A percentile compares a stretch with the other conserved stretches of the same genome.
Evolutionary conservation across 2,329 filamentous ascomycete genomes (phyloP).

Genomic region (Nigrospora sphaerica): DNA sequence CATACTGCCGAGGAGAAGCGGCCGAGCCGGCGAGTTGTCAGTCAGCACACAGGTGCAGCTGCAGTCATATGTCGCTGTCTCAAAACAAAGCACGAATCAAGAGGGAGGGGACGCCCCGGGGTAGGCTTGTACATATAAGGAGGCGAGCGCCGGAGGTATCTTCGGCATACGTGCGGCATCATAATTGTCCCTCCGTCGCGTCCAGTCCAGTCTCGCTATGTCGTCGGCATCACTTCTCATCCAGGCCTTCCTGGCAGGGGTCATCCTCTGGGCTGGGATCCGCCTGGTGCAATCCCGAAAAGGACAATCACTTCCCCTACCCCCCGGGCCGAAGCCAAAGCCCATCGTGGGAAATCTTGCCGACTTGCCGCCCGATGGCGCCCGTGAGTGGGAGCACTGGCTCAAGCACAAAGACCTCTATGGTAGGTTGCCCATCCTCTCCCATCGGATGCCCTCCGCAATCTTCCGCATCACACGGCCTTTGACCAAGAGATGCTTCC

Average conservation of each 20-base stretch:
- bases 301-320: conserved; percentile 19
- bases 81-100: no score
- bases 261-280: background rate
- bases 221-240: background rate
- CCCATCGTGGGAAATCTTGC: conserved; percentile 42
- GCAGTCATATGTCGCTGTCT: no score
- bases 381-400: conserved; percentile 32
- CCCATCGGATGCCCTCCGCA: background rate
- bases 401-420: conserved; percentile 31
- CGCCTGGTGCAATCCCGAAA: background rate
- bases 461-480: background rate
- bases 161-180: no score
- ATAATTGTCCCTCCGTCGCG: no score
- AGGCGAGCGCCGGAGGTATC: no score
- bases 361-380: conserved; percentile 34
- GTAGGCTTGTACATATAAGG: no score
- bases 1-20: no score
- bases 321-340: conserved; percentile 41
- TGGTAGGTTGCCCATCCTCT: conserved; percentile 9
- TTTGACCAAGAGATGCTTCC: background rate
- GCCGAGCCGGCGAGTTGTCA: no score
- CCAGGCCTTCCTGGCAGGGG: background rate
- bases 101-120: no score
- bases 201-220: background rate
- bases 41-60: no score